phyloP scores from a whole-genome alignment of 257 asterid genomes.

The Cordia subcordata region DNA sequence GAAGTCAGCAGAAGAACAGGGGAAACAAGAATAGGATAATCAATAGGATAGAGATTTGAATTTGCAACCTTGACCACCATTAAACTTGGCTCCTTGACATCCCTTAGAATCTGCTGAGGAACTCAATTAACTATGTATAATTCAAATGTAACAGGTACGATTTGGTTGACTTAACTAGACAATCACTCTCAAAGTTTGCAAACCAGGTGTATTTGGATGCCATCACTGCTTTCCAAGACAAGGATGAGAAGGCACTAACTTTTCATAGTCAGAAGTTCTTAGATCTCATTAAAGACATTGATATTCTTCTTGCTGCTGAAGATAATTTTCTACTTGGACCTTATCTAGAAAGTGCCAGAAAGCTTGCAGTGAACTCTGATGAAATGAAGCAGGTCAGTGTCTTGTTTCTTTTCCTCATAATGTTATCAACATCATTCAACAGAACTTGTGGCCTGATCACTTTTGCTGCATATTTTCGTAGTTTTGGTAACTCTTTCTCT shows the following conservation, averaged over 20 bases:
- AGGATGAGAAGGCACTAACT: slow-evolving; percentile 52
- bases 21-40: too few species aligned
- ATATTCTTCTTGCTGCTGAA: slow-evolving; percentile 75
- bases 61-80: too few species aligned
- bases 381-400: slow-evolving; percentile 69
- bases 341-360: slow-evolving; percentile 88
- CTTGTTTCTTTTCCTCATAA: background rate
- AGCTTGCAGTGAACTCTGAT: slow-evolving; percentile 44
- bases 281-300: slow-evolving; percentile 85
- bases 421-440: background rate
- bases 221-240: slow-evolving; percentile 49
- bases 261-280: slow-evolving; percentile 54
- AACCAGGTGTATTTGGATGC: slow-evolving; percentile 80
- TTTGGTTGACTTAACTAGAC: slow-evolving; percentile 92
- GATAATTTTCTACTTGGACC: slow-evolving; percentile 84
- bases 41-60: too few species aligned
- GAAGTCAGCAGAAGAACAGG: background rate
- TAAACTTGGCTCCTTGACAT: too few species aligned
- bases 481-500: too few species aligned
- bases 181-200: slow-evolving; percentile 86
- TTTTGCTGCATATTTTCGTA: too few species aligned
- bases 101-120: background rate
- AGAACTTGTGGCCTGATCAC: too few species aligned
- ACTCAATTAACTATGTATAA: slow-evolving; percentile 7
- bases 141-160: slow-evolving; percentile 59